A percentile compares a stretch with the other conserved stretches of the same genome.
These are phyloP conservation scores for Astraeus odoratus DNA, from an alignment of 768 basidiomycete genomes.

Conservation along the genomic window DNA sequence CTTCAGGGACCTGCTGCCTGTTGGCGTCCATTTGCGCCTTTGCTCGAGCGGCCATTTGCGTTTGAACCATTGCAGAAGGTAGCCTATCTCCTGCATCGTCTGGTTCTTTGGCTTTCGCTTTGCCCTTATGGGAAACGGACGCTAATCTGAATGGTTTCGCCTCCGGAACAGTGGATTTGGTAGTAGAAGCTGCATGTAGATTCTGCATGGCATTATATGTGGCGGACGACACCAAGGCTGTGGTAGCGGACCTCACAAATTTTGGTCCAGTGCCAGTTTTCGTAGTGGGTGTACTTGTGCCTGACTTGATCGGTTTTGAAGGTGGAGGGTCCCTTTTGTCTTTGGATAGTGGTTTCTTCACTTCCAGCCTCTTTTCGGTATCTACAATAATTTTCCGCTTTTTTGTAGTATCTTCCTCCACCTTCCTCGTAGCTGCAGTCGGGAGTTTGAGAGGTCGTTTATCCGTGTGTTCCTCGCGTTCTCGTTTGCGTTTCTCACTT, in stretches of 20 bases:
- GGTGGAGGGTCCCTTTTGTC: slow-evolving; percentile 33
- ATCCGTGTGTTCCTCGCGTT: slow-evolving; percentile 70
- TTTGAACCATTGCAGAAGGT: slow-evolving; percentile 57
- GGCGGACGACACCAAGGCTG: slow-evolving; percentile 31
- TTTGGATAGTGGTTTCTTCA: slow-evolving; percentile 59
- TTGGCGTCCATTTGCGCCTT: slow-evolving; percentile 63
- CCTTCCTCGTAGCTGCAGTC: slow-evolving; percentile 45
- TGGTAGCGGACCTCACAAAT: slow-evolving; percentile 26
- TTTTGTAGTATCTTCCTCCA: slow-evolving; percentile 65
- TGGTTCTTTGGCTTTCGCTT: slow-evolving; percentile 39
- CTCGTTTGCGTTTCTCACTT: slow-evolving; percentile 70
- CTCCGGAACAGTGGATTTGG: slow-evolving; percentile 25
- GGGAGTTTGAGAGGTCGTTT: slow-evolving; percentile 53
- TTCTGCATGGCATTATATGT: slow-evolving; percentile 35
- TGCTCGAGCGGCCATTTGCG: slow-evolving; percentile 65
- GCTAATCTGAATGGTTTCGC: slow-evolving; percentile 32
- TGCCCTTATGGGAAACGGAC: slow-evolving; percentile 34
- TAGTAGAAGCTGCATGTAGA: slow-evolving; percentile 20
- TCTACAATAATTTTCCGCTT: slow-evolving; percentile 60
- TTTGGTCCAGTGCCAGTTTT: slow-evolving; percentile 27
- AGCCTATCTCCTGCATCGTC: slow-evolving; percentile 48
- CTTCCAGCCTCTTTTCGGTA: slow-evolving; percentile 46
- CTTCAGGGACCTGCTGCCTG: slow-evolving; percentile 36
- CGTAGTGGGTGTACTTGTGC: slow-evolving; percentile 17
- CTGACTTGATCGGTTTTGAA: slow-evolving; percentile 27